Evolutionary conservation across 495 filamentous ascomycete species (phyloP), one percentile per base, ranked within the genome.

Genomic region (Mytilinidion resinicola): DNA sequence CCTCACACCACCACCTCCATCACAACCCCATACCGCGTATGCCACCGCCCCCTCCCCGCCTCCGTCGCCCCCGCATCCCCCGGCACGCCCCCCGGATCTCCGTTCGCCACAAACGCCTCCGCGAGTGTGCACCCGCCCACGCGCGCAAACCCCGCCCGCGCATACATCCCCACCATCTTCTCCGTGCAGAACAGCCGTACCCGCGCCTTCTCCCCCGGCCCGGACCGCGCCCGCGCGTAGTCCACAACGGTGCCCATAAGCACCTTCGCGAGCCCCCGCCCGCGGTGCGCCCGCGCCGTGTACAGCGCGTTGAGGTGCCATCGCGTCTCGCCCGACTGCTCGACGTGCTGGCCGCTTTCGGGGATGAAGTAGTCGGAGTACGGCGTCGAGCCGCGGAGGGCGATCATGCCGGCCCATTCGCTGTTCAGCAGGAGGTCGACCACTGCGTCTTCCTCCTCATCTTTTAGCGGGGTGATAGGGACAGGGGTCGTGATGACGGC

Each of bases 221-320:
- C n/a, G 5, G 54, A 37, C 17, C 38, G 49, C 19, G 37, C 48
- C 37, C 20, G 10, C 15, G 47, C 54, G 15, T 33, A n/a, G 20
- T 53, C 42, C 6, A 62, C 9, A 15, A 9, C 20, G 15, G 54
- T n/a, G 34, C 46, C 14, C 1, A 57, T 25, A 0, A 58, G 17
- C 25, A 37, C 38, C 39, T 44, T 52, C 25, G 15, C 60, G n/a
- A 62, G 9, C 14, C 60, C 60, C 21, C 20, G 9, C n/a, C 55
- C 55, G 30, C 60, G 54, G 34, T 53, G 43, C 33, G 38, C 54
- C 9, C 6, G 30, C 4, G 10, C 14, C 15, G 60, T 62, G 55
- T 57, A 62, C 30, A 62, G 35, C 15, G 39, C 55, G 21, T 10
- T 39, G 9, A 57, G 10, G 9, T 62, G 55, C 60, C 60, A 62